These are phyloP conservation scores for Yamadazyma friedrichii DNA, from an alignment of 1,139 yeast species.

Conservation along the genomic window DNA sequence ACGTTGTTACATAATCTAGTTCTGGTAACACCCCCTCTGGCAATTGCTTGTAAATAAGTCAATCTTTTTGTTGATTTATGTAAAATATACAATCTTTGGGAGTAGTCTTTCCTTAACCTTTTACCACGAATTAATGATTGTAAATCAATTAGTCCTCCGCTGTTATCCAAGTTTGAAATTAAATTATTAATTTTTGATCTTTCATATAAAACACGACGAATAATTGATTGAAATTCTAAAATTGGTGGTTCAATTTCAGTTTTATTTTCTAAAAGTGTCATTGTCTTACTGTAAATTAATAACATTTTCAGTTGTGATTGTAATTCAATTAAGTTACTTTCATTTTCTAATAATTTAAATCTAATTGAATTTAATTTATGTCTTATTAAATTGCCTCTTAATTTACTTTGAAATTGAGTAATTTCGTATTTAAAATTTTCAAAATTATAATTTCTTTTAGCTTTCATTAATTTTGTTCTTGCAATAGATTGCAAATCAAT, in stretches of 20 bases:
- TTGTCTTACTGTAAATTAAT: conserved; percentile 21
- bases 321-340: conserved; percentile 17
- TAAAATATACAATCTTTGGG: conserved; percentile 18
- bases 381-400: conserved; percentile 28
- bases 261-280: conserved; percentile 23
- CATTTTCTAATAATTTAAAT: conserved; percentile 11
- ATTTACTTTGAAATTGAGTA: conserved; percentile 24
- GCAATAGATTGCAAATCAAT: conserved; percentile 37
- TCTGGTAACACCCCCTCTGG: conserved; percentile 53
- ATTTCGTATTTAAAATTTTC: conserved; percentile 11
- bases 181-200: conserved; percentile 19
- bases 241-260: conserved; percentile 24
- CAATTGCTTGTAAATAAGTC: conserved; percentile 48
- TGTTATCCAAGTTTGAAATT: conserved; percentile 13
- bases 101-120: conserved; percentile 21
- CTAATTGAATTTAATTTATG: conserved; percentile 8
- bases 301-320: conserved; percentile 33
- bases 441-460: conserved; percentile 14
- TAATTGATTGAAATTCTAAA: conserved; percentile 32
- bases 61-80: conserved; percentile 15
- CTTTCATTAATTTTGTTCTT: conserved; percentile 26
- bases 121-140: conserved; percentile 39
- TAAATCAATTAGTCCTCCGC: conserved; percentile 22
- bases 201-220: conserved; percentile 27
- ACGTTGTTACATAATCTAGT: conserved; percentile 44